Conservation (phyloP, 768 basidiomycete species). For the Boletales sp. region DNA sequence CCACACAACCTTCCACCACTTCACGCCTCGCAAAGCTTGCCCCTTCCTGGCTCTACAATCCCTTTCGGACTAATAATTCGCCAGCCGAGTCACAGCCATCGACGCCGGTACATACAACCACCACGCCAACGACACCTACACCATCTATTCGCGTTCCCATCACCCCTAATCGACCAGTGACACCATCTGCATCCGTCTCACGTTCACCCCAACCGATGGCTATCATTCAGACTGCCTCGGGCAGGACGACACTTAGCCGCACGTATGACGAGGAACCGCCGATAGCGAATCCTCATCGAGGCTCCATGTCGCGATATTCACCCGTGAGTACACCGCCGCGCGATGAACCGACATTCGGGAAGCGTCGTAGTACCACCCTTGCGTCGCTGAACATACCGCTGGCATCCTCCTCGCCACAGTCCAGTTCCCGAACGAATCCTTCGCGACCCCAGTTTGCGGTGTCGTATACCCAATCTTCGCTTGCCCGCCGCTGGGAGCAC, state of each 20-base stretch:
- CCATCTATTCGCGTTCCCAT: slow-evolving; percentile 30
- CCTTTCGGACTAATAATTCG: slow-evolving; percentile 58
- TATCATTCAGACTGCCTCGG: slow-evolving; percentile 35
- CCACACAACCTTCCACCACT: slow-evolving; percentile 26
- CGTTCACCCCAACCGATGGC: slow-evolving; percentile 42
- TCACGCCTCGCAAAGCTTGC: slow-evolving; percentile 56
- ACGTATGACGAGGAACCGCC: slow-evolving; percentile 57
- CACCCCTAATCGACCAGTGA: slow-evolving; percentile 24
- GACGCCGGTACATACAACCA: slow-evolving; percentile 43
- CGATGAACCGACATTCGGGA: slow-evolving; percentile 52
- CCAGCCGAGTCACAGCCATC: slow-evolving; percentile 53
- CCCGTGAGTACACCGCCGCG: slow-evolving; percentile 68
- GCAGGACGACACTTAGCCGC: slow-evolving; percentile 48
- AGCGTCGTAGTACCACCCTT: slow-evolving; percentile 50
- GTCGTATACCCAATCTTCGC: slow-evolving; percentile 60
- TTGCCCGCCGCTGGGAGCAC: slow-evolving; percentile 91
- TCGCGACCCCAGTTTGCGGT: slow-evolving; percentile 57
- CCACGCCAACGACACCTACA: slow-evolving; percentile 19
- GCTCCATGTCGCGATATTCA: slow-evolving; percentile 52
- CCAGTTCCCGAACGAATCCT: slow-evolving; percentile 55
- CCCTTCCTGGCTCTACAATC: slow-evolving; percentile 77
- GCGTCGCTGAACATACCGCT: slow-evolving; percentile 37
- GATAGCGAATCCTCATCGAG: slow-evolving; percentile 38
- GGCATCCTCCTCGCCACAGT: slow-evolving; percentile 44
- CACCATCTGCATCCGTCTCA: slow-evolving; percentile 29